These are phyloP conservation scores for Hordeum marinum DNA, from an alignment of 176 grass and related monocot genomes.

Conservation along the genomic window DNA sequence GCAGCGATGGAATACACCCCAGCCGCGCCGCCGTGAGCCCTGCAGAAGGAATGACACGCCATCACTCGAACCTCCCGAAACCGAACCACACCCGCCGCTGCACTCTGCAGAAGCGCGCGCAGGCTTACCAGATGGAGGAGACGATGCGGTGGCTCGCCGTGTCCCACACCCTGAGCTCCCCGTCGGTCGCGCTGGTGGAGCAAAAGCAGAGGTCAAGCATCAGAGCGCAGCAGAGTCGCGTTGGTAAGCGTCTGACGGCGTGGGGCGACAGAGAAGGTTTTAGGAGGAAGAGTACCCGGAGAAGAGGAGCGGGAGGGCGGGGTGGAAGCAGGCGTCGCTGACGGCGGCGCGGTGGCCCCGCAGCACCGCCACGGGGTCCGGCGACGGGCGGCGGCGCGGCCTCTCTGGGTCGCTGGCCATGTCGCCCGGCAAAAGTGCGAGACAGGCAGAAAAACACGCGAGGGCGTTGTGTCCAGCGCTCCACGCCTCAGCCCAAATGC, in stretches of 20 bases:
- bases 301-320: conserved; percentile 65
- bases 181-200: conserved; percentile 59
- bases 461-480: too few relatives aligned
- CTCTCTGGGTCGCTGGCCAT: conserved; percentile 18
- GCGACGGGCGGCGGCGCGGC: conserved; percentile 41
- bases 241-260: too few relatives aligned
- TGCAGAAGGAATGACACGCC: conserved; percentile 22
- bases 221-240: neutral
- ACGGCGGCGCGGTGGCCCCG: conserved; percentile 74
- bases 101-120: neutral
- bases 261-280: neutral
- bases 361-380: conserved; percentile 74
- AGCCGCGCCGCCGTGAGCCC: conserved; percentile 74
- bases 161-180: conserved; percentile 84
- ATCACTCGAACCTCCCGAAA: neutral
- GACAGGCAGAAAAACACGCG: too few relatives aligned
- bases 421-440: neutral
- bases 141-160: conserved; percentile 64
- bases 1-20: conserved; percentile 76
- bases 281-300: conserved; percentile 49
- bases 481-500: too few relatives aligned
- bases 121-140: conserved; percentile 58
- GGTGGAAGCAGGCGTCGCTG: conserved; percentile 83
- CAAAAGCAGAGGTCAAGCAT: neutral
- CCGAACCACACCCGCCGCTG: neutral